Percentiles rank a stretch among this genome's conserved stretches.
Conservation (phyloP, 176 grass and related monocot genomes). For the Hyparrhenia diplandra region DNA sequence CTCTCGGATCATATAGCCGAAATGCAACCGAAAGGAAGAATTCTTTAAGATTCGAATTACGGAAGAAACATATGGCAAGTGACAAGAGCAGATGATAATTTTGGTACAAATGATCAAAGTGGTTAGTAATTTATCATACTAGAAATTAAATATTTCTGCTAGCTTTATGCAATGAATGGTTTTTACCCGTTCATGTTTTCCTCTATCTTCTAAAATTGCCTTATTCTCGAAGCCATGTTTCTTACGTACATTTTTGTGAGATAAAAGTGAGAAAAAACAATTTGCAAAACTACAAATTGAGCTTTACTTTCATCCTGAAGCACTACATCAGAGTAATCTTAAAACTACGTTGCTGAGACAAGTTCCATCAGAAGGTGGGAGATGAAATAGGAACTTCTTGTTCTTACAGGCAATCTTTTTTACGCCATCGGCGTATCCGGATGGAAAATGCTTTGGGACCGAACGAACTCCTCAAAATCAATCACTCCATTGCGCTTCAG, state of each 20-base stretch:
- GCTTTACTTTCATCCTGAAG: not conserved
- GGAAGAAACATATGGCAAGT: not conserved
- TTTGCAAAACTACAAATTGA: not conserved
- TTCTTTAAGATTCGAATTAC: not conserved
- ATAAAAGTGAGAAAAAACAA: not conserved
- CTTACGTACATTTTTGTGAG: not conserved
- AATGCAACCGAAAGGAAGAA: constrained; percentile 67
- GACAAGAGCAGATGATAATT: not conserved
- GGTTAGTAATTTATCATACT: not conserved
- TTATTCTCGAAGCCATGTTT: not conserved
- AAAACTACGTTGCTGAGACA: not conserved
- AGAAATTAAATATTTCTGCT: not conserved
- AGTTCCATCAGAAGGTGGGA: not conserved
- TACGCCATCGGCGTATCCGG: constrained; percentile 52
- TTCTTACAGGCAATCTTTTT: constrained; percentile 79
- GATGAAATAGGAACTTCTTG: not conserved
- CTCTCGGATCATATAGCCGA: constrained; percentile 76
- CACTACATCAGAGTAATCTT: not conserved
- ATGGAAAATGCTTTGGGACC: constrained; percentile 76
- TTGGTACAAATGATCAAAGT: not conserved
- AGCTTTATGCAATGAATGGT: not conserved
- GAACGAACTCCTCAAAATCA: constrained; percentile 82
- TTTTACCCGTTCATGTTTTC: not conserved
- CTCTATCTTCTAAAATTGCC: not conserved
- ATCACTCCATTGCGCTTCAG: constrained; percentile 68